Evolutionary conservation across 2,329 filamentous ascomycete genomes (phyloP), one percentile per base, ranked within the genome.

Genomic region (Calonectria pteridis): DNA sequence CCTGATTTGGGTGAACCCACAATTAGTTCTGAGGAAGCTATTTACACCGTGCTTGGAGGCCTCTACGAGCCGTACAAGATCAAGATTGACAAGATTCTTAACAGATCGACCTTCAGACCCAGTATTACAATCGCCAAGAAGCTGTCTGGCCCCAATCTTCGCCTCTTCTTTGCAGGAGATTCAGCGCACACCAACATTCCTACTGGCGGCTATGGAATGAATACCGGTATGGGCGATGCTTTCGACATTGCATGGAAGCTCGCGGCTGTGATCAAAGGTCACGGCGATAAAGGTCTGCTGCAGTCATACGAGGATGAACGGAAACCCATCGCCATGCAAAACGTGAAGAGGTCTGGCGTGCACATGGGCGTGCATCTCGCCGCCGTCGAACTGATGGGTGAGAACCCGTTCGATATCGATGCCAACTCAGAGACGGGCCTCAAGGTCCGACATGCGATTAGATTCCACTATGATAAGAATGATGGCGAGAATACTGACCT

Each of bases 161-260:
- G 86, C 6, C 81, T 86, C 1, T 77, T 83, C 13, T 71, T 83
- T 2, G 78, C 83, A 7, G 84, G 84, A 26, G 84, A 85, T 71
- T 81, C 84, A 6, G 84, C 84, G 10, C 84, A 85, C 51, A 80
- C 83, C 6, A 83, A 84, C 69, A 81, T 78, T 23, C 84, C 84
- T 0, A 79, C 78, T 20, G 84, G 84, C 10, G 84, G 83, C 0
- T 83, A 85, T 66, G 84, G 84, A 2, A 83, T 85, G 82, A 85
- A 85, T 73, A 83, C 81, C 1, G 83, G 82, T 2, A 81, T 84
- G 4, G 82, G 82, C 5, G 84, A 85, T 67, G 79, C 82, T 18
- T 75, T 83, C 33, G 82, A 84, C 64, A 69, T 85, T 0, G 83
- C 78, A 4, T 85, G 84, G 83, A 84, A 84, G 65, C 75, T 85